A percentile compares a stretch with the other conserved stretches of the same genome.
Conservation (phyloP, 140 eudicot genomes). For the Flaveria floridana region DNA sequence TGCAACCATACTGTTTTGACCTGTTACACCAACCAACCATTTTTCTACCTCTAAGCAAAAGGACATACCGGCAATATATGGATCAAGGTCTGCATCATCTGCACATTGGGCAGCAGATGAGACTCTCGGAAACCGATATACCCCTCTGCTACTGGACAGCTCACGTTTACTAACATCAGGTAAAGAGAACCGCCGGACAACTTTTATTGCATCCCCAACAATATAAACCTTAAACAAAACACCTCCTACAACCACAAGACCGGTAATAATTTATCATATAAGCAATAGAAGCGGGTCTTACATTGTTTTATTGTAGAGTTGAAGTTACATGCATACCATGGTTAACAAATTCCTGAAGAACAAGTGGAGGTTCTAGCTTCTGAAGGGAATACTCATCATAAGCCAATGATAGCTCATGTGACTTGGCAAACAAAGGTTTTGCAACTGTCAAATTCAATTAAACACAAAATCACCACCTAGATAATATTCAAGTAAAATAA, state of each 20-base stretch:
- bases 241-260: constrained; percentile 55
- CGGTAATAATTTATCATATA: too few relatives aligned
- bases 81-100: constrained; percentile 95
- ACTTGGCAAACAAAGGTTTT: constrained; percentile 60
- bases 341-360: constrained; percentile 89
- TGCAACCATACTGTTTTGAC: neutral
- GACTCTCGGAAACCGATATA: constrained; percentile 85
- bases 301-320: too few relatives aligned
- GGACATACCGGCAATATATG: constrained; percentile 66
- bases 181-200: constrained; percentile 80
- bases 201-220: constrained; percentile 91
- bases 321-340: constrained; percentile 52
- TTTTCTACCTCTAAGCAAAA: neutral
- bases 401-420: constrained; percentile 55
- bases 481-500: neutral
- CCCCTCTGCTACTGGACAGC: constrained; percentile 64
- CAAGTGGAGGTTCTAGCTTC: constrained; percentile 93
- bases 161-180: constrained; percentile 85
- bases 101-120: constrained; percentile 97
- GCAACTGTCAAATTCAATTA: constrained; percentile 30
- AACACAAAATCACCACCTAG: neutral
- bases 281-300: too few relatives aligned
- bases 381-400: constrained; percentile 80
- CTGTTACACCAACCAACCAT: neutral
- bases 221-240: constrained; percentile 87